phyloP scores from a whole-genome alignment of 495 filamentous ascomycete species.

The Daldinia grandis region DNA sequence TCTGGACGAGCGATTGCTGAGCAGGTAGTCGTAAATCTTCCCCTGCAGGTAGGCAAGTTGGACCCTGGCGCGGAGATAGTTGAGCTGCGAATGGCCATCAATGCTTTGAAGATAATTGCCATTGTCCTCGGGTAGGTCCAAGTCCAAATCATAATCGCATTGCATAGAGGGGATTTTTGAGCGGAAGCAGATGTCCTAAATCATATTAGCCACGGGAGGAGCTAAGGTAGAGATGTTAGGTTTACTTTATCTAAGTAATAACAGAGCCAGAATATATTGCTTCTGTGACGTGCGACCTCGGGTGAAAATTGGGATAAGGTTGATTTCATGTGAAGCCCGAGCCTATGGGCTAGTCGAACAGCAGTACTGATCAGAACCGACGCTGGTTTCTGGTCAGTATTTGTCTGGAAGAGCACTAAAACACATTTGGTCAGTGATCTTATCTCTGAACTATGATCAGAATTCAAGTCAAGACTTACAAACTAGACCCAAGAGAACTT shows the following conservation, averaged over 20 bases:
- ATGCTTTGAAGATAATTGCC: conserved; percentile 36
- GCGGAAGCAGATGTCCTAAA: conserved; percentile 41
- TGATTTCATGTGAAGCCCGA: conserved; percentile 39
- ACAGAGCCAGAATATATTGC: conserved; percentile 47
- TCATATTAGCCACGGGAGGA: neutral
- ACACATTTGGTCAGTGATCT: neutral
- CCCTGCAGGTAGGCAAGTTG: conserved; percentile 46
- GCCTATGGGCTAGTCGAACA: conserved; percentile 42
- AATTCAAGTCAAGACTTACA: conserved; percentile 20
- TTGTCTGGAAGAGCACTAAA: conserved; percentile 39
- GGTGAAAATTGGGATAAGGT: conserved; percentile 27
- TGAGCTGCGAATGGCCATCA: conserved; percentile 38
- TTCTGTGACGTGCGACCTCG: conserved; percentile 41
- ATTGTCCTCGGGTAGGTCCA: conserved; percentile 43
- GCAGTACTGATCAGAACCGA: conserved; percentile 47
- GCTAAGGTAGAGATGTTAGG: no score
- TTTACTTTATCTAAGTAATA: conserved; percentile 45
- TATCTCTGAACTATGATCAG: neutral
- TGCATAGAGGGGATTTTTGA: conserved; percentile 44
- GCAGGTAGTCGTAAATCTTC: conserved; percentile 42
- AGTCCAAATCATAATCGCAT: conserved; percentile 43
- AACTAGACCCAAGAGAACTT: conserved; percentile 46
- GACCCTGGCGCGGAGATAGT: conserved; percentile 40
- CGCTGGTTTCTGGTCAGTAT: conserved; percentile 43
- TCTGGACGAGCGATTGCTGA: conserved; percentile 43